Conservation (phyloP, 805 yeast genomes). For the Starmerella kuoi region DNA sequence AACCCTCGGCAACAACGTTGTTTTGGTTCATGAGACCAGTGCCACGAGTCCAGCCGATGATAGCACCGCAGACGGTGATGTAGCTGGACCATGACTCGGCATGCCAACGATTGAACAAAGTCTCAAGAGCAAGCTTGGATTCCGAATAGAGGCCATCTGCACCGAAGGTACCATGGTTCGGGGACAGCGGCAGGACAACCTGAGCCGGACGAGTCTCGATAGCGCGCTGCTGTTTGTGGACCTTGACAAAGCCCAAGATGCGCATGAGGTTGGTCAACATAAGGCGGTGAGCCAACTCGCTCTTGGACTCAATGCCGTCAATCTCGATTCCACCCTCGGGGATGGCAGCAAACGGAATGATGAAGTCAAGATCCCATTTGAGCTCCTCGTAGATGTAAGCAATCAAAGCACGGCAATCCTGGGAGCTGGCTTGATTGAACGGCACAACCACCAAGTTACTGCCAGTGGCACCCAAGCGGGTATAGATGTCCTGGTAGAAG, state of each 20-base stretch:
- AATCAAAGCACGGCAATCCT: constrained; percentile 78
- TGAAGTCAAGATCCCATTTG: constrained; percentile 94
- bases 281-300: constrained; percentile 96
- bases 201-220: constrained; percentile 96
- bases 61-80: constrained; percentile 94
- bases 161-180: constrained; percentile 98
- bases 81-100: constrained; percentile 94
- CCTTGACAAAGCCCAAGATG: constrained; percentile 79
- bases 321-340: constrained; percentile 97
- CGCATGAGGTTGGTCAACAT: constrained; percentile 94
- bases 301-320: constrained; percentile 82
- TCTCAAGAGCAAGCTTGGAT: constrained; percentile 89
- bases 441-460: constrained; percentile 93
- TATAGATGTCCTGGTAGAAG: constrained; percentile 85
- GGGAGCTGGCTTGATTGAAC: constrained; percentile 94
- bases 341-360: constrained; percentile 96
- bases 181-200: constrained; percentile 90
- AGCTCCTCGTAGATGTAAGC: constrained; percentile 73
- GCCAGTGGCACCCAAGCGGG: constrained; percentile 85
- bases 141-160: constrained; percentile 97
- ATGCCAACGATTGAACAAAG: constrained; percentile 96
- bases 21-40: constrained; percentile 97
- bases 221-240: constrained; percentile 61
- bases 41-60: constrained; percentile 99
- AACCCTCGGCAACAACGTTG: constrained; percentile 95